Conservation (phyloP, 345 rosid genomes). For the Ceriops decandra region DNA sequence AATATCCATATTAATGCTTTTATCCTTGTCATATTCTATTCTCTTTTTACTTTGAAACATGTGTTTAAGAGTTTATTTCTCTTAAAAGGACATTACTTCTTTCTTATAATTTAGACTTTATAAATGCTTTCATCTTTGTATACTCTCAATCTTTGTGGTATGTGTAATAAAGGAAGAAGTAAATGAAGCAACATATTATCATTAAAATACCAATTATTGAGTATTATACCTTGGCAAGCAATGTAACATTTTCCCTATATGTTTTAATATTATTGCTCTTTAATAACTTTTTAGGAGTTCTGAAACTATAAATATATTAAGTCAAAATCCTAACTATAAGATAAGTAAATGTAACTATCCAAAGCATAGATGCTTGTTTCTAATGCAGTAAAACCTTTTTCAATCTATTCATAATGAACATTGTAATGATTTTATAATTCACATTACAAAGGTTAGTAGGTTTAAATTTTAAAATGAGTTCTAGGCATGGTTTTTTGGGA, state of each 20-base stretch:
- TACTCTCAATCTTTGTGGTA: slow-evolving; percentile 20
- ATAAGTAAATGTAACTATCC: slow-evolving; percentile 25
- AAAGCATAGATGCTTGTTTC: slow-evolving; percentile 23
- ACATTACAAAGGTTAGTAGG: no score
- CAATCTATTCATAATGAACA: no score
- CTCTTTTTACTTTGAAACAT: slow-evolving; percentile 19
- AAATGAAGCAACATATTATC: slow-evolving; percentile 18
- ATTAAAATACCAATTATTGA: slow-evolving; percentile 19
- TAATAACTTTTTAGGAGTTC: slow-evolving; percentile 14
- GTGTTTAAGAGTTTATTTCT: slow-evolving; percentile 21
- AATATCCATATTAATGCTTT: slow-evolving; percentile 30
- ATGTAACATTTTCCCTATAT: slow-evolving; percentile 26
- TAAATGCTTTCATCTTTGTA: slow-evolving; percentile 16
- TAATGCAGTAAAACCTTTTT: no score
- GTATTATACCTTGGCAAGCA: slow-evolving; percentile 21
- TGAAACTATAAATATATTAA: slow-evolving; percentile 22
- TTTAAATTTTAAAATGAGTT: no score
- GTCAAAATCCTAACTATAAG: slow-evolving; percentile 25
- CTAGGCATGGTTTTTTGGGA: no score
- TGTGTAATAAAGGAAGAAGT: slow-evolving; percentile 16
- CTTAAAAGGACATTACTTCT: not conserved
- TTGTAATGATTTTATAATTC: no score
- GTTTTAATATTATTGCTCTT: slow-evolving; percentile 6
- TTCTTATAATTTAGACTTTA: slow-evolving; percentile 15
- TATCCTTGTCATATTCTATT: slow-evolving; percentile 29